Evolutionary conservation across 768 basidiomycete species (phyloP), one percentile per base, ranked within the genome.

Genomic region (Trametes elegans): DNA sequence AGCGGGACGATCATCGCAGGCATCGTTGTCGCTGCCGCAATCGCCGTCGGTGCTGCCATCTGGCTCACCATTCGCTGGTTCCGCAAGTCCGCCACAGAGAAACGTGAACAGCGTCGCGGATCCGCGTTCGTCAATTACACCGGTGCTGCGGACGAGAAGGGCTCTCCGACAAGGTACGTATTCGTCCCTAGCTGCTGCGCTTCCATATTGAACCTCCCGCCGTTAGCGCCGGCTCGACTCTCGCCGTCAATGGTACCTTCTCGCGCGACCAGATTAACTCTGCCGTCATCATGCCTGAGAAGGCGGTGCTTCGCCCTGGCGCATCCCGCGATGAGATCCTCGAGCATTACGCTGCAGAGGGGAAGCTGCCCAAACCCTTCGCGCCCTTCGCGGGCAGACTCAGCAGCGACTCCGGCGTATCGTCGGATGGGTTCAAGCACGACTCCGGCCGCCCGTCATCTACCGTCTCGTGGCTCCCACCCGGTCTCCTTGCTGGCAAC

Each of bases 231-330:
- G 45, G 39, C 24, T 42, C 36, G n/a, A 16, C 21, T 10, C 28
- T 27, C 7, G 57, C 53, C 19, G 49, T 58, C 18, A 42, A 64
- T 55, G 47, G 44, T 57, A 53, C 26, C 66, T 81, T 73, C 66
- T 80, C 80, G 16, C 72, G 80, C 35, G 60, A 65, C 10, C 71
- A 75, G 38, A 50, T 84, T 41, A 74, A 77, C 23, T 56, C 70
- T 11, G 73, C 74, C 36, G 71, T 88, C 49, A 59, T 81, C 23
- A 72, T 87, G 53, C 88, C 88, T 9, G 73, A 75, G 14, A 79
- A 75, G 62, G 73, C 74, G 19, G 66, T 80, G 54, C 58, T 73
- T 23, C 73, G 69, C 29, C 66, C 73, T 9, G 67, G 58, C 63
- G 69, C 63, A 46, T 66, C 72, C 29, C 69, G 71, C 40, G 71